phyloP scores from a whole-genome alignment of 23 red algal species.

The Gracilaria domingensis region DNA sequence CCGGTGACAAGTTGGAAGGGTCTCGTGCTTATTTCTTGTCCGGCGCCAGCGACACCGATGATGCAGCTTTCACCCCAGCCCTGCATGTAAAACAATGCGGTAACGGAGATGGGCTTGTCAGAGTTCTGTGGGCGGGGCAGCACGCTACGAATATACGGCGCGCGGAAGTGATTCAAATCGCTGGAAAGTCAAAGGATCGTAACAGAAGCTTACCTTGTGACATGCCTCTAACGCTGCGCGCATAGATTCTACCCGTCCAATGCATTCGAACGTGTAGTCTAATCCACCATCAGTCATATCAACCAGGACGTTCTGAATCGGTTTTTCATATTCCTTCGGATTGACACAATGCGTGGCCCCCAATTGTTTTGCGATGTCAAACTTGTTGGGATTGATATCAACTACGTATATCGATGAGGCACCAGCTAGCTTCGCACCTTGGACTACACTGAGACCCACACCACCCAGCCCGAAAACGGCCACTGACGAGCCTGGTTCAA shows the following conservation, averaged over 20 bases:
- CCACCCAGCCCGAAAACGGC: conserved; percentile 91
- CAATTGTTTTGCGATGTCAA: conserved; percentile 73
- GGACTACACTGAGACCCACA: conserved; percentile 82
- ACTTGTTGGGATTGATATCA: conserved; percentile 88
- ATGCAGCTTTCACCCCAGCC: conserved; percentile 96
- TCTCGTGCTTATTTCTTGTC: conserved; percentile 88
- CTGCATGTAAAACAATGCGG: background rate
- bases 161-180: background rate
- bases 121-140: background rate
- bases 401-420: conserved; percentile 82
- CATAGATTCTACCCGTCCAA: conserved; percentile 88
- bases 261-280: conserved; percentile 98
- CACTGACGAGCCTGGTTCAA: conserved; percentile 86
- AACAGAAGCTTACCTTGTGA: conserved; percentile 71
- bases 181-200: background rate
- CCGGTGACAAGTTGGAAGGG: conserved; percentile 99
- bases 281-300: conserved; percentile 95
- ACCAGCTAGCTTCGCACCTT: conserved; percentile 83
- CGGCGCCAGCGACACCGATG: conserved; percentile 95
- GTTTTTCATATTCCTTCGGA: conserved; percentile 69
- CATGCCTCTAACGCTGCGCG: conserved; percentile 90
- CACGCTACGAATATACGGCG: background rate
- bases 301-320: conserved; percentile 88
- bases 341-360: conserved; percentile 98
- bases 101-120: background rate